A percentile compares a stretch with the other conserved stretches of the same genome.
phyloP scores from a whole-genome alignment of 176 grass and related monocot species.

The Ampelocalamus luodianensis region DNA sequence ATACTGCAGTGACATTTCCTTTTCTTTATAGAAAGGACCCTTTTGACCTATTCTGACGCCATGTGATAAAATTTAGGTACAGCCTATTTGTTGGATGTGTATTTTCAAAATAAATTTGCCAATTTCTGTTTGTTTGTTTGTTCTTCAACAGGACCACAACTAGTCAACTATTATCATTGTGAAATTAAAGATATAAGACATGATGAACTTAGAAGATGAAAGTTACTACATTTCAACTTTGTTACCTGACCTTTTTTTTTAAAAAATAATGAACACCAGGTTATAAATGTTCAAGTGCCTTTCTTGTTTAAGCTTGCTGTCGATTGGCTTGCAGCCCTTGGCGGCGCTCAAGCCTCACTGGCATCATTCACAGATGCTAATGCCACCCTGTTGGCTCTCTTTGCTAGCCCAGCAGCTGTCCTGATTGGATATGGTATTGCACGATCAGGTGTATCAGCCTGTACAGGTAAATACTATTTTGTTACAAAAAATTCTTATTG shows the following conservation, averaged over 20 bases:
- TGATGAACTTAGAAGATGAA: constrained; percentile 26
- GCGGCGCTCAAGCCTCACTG: constrained; percentile 68
- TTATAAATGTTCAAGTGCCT: constrained; percentile 99
- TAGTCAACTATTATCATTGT: constrained; percentile 12
- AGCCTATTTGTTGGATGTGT: background rate
- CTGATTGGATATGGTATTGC: constrained; percentile 98
- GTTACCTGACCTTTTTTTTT: constrained; percentile 43
- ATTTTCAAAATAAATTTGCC: constrained; percentile 17
- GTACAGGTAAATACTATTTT: constrained; percentile 69
- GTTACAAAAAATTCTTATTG: constrained; percentile 1
- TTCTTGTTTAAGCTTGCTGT: constrained; percentile 98
- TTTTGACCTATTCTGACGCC: constrained; percentile 29
- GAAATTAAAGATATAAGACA: constrained; percentile 24
- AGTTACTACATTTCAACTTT: constrained; percentile 39
- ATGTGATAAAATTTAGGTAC: constrained; percentile 14
- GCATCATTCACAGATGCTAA: constrained; percentile 91
- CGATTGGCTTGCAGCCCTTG: constrained; percentile 87
- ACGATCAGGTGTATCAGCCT: constrained; percentile 83
- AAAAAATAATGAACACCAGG: constrained; percentile 71
- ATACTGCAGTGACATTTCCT: background rate
- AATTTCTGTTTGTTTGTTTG: constrained; percentile 27
- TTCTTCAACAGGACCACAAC: constrained; percentile 16
- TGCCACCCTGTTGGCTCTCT: constrained; percentile 93
- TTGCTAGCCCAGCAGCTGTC: constrained; percentile 96
- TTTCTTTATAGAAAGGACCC: constrained; percentile 15